Evolutionary conservation across 495 filamentous ascomycete species (phyloP), one percentile per base, ranked within the genome.

Genomic region (Friedmanniomyces simplex): DNA sequence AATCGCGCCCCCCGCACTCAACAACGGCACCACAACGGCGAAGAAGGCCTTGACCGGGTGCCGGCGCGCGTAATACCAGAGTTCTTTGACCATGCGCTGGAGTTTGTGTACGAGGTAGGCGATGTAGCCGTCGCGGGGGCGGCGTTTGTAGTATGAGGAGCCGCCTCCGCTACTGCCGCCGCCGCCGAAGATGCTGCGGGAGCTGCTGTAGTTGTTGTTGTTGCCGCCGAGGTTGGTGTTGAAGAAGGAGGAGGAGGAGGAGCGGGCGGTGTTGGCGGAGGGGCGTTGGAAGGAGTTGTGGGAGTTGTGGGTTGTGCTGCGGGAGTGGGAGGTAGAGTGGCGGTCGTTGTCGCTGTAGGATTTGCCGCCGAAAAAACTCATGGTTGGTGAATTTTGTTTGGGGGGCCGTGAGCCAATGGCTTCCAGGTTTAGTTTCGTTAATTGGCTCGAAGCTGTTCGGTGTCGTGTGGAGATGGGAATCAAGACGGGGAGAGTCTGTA

Each of bases 31-130:
- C 52, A 94, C 80, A 30, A 94, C 84, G 18, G 93, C 76, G 74
- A 91, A 81, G 70, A 94, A 82, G 1, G 91, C 84, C 71, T 91
- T 93, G 61, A 88, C 63, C 0, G 90, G 90, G 67, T 95, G 81
- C 8, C 79, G 75, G 65, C 86, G 82, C 54, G 85, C 84, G 69
- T 89, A 94, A 67, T 81, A 77, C 62, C 79, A 77, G 13, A 95
- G 79, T 61, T 90, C 81, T 54, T 85, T 84, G 28, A 94, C 68
- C 28, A 91, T 74, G 25, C 82, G 83, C 64, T 81, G 83, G 60
- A 95, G 79, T 55, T 84, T 79, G 62, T 79, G 77, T 64, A 88
- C 68, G 37, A 89, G 74, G 56, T 83, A 82, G 57, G 79, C 68
- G 55, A 93, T 70, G 72, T 89, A 93, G 60, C 85, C 87, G 21